Evolutionary conservation across 2,329 filamentous ascomycete genomes (phyloP).

Genomic region (Bipolaris sorokiniana): DNA sequence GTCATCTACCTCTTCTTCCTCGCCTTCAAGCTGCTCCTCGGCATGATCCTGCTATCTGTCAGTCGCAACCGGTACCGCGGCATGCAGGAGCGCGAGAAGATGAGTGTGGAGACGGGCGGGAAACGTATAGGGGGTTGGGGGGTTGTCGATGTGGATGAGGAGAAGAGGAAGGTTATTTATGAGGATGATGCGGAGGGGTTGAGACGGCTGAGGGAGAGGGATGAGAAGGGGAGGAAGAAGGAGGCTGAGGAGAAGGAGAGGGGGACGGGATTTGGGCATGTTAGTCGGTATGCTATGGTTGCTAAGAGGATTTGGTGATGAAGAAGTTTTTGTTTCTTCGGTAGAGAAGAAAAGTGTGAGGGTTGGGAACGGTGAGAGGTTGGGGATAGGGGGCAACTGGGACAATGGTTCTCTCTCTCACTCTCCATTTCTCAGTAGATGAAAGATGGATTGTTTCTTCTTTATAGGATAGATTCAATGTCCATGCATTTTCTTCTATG

Average conservation of each 20-base stretch:
- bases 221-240: slow-evolving; percentile 67
- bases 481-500: too few relatives aligned
- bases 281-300: slow-evolving; percentile 88
- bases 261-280: slow-evolving; percentile 67
- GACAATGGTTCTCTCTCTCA: too few relatives aligned
- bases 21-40: slow-evolving; percentile 79
- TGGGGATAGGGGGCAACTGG: too few relatives aligned
- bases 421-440: too few relatives aligned
- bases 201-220: slow-evolving; percentile 63
- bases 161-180: slow-evolving; percentile 84
- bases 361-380: neutral
- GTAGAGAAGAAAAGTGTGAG: too few relatives aligned
- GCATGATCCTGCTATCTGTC: slow-evolving; percentile 84
- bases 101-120: slow-evolving; percentile 68
- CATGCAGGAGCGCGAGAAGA: slow-evolving; percentile 74
- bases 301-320: slow-evolving; percentile 92
- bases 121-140: slow-evolving; percentile 82
- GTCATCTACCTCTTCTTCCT: slow-evolving; percentile 84
- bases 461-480: too few relatives aligned
- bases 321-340: too few relatives aligned
- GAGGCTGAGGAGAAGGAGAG: slow-evolving; percentile 59
- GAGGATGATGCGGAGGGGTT: slow-evolving; percentile 79
- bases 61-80: slow-evolving; percentile 77
- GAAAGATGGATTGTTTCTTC: too few relatives aligned
- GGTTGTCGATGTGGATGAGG: slow-evolving; percentile 85